Percentiles rank a stretch among this genome's conserved stretches.
These are phyloP conservation scores for Raddia distichophylla DNA, from an alignment of 176 grass and related monocot genomes.

Conservation along the genomic window DNA sequence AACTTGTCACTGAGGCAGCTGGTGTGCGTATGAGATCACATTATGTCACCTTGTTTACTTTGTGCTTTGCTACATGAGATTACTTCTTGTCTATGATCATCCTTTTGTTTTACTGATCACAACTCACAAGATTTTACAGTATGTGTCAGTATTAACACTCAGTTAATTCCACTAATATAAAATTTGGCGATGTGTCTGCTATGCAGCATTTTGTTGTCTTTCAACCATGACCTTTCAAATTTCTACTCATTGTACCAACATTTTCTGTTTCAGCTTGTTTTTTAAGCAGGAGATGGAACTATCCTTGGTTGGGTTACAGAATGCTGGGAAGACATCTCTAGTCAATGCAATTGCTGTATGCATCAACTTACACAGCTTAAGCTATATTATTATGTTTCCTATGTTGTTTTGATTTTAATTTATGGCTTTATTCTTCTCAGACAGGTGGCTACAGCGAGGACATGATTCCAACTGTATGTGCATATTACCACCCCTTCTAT, in stretches of 20 bases:
- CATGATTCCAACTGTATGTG: constrained; percentile 97
- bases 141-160: neutral
- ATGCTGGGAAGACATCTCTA: constrained; percentile 95
- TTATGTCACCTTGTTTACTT: constrained; percentile 2
- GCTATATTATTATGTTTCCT: constrained; percentile 32
- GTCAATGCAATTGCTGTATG: constrained; percentile 93
- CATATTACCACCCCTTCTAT: constrained; percentile 31
- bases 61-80: neutral
- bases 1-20: neutral
- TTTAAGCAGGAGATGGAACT: constrained; percentile 99
- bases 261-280: constrained; percentile 66
- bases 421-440: constrained; percentile 55
- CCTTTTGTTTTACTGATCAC: neutral
- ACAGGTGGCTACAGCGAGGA: constrained; percentile 98
- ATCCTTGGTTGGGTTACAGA: constrained; percentile 91
- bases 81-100: neutral
- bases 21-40: neutral
- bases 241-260: neutral
- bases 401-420: constrained; percentile 52
- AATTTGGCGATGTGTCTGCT: neutral
- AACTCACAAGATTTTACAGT: neutral
- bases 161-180: neutral
- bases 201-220: neutral
- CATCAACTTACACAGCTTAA: constrained; percentile 32
- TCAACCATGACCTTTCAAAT: neutral